These are phyloP conservation scores for Thielaviopsis euricoi DNA, from an alignment of 2,329 filamentous ascomycete species.

Conservation along the genomic window DNA sequence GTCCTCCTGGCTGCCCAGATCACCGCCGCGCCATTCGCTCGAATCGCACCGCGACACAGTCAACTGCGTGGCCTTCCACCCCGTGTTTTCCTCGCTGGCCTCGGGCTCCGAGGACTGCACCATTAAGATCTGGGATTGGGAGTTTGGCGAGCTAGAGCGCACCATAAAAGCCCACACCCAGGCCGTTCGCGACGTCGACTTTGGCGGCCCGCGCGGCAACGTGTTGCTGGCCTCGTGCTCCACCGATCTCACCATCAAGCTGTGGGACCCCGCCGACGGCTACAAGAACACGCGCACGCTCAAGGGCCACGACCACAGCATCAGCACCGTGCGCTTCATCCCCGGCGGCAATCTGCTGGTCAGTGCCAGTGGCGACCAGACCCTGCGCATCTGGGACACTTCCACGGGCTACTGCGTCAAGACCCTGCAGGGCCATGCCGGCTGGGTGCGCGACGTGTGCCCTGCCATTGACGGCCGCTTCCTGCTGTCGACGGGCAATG, in stretches of 20 bases:
- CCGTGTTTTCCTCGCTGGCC: conserved; percentile 75
- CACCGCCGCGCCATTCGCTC: conserved; percentile 64
- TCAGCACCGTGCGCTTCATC: conserved; percentile 77
- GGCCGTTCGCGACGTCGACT: conserved; percentile 76
- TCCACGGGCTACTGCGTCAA: conserved; percentile 85
- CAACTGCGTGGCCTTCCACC: conserved; percentile 83
- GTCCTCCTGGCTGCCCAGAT: conserved; percentile 67
- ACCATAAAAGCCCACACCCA: conserved; percentile 89
- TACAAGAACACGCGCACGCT: conserved; percentile 92
- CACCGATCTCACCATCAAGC: conserved; percentile 80
- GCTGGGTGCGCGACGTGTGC: conserved; percentile 81
- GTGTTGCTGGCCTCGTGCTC: conserved; percentile 59
- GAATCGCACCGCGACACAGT: conserved; percentile 69
- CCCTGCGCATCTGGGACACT: conserved; percentile 79
- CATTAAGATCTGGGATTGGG: conserved; percentile 97
- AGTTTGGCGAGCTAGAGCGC: conserved; percentile 73
- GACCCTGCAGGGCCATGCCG: conserved; percentile 70
- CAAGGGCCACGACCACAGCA: conserved; percentile 81
- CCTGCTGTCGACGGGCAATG: conserved; percentile 68
- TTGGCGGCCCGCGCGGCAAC: conserved; percentile 66
- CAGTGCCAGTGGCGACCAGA: conserved; percentile 71
- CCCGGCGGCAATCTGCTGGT: conserved; percentile 77
- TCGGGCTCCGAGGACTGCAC: conserved; percentile 84
- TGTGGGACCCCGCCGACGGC: conserved; percentile 83
- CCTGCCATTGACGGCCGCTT: conserved; percentile 72